Evolutionary conservation across 257 asterid genomes (phyloP).

Genomic region (Ilex aquifolium): DNA sequence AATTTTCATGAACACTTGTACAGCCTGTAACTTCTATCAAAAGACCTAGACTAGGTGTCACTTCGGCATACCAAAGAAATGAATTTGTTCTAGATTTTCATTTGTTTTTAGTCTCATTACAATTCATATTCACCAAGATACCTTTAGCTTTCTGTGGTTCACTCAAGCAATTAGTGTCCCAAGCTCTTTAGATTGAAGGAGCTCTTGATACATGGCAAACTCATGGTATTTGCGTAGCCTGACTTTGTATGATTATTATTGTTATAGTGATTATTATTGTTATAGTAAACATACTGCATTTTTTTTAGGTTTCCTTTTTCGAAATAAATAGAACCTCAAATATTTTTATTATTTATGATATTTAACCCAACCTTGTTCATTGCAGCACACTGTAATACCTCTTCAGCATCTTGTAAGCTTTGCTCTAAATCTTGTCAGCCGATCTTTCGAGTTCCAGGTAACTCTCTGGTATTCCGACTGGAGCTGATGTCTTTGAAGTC

Average conservation of each 20-base stretch:
- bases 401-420: slow-evolving; percentile 88
- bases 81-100: too few species aligned
- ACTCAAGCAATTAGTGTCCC: not conserved
- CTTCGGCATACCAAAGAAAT: too few species aligned
- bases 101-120: too few species aligned
- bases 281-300: not conserved
- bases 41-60: too few species aligned
- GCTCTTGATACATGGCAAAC: too few species aligned
- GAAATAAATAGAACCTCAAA: not conserved
- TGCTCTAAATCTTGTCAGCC: slow-evolving; percentile 84
- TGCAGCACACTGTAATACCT: slow-evolving; percentile 97
- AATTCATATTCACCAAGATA: too few species aligned
- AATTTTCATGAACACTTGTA: too few species aligned
- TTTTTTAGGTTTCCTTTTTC: not conserved
- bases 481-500: not conserved
- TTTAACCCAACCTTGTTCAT: slow-evolving; percentile 11
- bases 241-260: not conserved
- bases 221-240: not conserved
- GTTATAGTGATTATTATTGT: not conserved
- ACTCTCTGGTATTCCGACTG: not conserved
- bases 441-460: slow-evolving; percentile 98
- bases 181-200: too few species aligned
- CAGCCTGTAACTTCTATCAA: too few species aligned
- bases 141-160: not conserved
- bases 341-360: too few species aligned